Evolutionary conservation across 2,329 filamentous ascomycete genomes (phyloP).

Genomic region (Hypoxylon sp.): DNA sequence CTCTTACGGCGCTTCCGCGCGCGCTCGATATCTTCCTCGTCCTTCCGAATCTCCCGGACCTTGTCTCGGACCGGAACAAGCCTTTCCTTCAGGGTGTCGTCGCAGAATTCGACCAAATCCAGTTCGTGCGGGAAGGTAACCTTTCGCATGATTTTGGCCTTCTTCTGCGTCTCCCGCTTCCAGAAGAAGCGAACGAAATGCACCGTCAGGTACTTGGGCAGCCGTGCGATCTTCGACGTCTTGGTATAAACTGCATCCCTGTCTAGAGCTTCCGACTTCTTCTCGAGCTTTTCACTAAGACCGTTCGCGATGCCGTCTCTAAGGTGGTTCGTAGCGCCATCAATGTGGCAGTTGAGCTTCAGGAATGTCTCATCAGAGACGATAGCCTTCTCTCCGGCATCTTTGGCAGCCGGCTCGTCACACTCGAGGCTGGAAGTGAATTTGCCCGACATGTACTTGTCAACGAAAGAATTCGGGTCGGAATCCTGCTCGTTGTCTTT

Average conservation of each 20-base stretch:
- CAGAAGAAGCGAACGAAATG: slow-evolving; percentile 99
- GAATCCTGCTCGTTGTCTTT: slow-evolving; percentile 61
- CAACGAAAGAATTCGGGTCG: slow-evolving; percentile 75
- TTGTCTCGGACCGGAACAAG: slow-evolving; percentile 94
- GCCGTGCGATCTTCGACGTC: slow-evolving; percentile 83
- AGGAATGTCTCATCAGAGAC: slow-evolving; percentile 78
- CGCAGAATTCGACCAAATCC: slow-evolving; percentile 94
- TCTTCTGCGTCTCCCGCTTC: slow-evolving; percentile 95
- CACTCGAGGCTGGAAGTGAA: slow-evolving; percentile 83
- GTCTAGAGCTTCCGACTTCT: slow-evolving; percentile 78
- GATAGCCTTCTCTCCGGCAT: slow-evolving; percentile 74
- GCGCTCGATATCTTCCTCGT: slow-evolving; percentile 91
- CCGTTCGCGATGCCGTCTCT: slow-evolving; percentile 85
- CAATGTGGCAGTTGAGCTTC: slow-evolving; percentile 97
- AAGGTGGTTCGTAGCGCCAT: slow-evolving; percentile 84
- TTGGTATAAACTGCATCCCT: slow-evolving; percentile 89
- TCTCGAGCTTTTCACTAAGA: slow-evolving; percentile 89
- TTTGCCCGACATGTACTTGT: slow-evolving; percentile 87
- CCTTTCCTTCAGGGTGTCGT: slow-evolving; percentile 82
- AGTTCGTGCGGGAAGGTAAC: slow-evolving; percentile 95
- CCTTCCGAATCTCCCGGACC: slow-evolving; percentile 92
- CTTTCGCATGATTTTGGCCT: slow-evolving; percentile 99
- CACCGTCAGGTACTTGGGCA: slow-evolving; percentile 94
- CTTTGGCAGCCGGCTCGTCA: slow-evolving; percentile 79
- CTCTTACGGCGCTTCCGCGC: slow-evolving; percentile 90